Evolutionary conservation across 2,329 filamentous ascomycete genomes (phyloP), one percentile per base, ranked within the genome.

Genomic region (Penicillium sclerotiorum): DNA sequence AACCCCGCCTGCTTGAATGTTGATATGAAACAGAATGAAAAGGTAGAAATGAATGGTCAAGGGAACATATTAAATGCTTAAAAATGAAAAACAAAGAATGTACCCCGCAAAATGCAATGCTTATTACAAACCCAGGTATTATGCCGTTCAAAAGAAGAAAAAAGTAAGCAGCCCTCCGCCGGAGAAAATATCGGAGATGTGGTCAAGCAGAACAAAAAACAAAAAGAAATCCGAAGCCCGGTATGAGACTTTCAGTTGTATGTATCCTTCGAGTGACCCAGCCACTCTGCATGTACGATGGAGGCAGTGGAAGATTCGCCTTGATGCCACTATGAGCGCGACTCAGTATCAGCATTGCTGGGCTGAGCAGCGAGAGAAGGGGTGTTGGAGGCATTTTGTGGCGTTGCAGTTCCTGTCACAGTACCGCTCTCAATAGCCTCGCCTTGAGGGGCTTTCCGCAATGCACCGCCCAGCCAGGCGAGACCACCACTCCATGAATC

Each of bases 401-500:
- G 53, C 20, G 51, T 60, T 7, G 39, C 49, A 11, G 55, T 49
- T 23, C 36, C 53, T 41, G 53, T 47, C 18, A 47, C 48, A 13
- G 50, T 53, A 37, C 40, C 47, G 17, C 52, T 57, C 2, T 56
- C 50, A 11, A 41, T 40, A 11, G 18, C 22, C 30, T 47, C 45
- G 21, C 35, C 38, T 2, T 47, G 41, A 4, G 43, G 30, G 13
- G 33, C 35, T 38, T 54, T 64, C 27, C 65, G 60, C 12, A 72
- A 52, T 17, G 65, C 62, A 22, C 63, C 66, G 7, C 68, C 68
- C 8, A 72, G 53, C 69, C 69, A 72, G 8, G 68, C 63, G 13
- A 71, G 52, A 1, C 67, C 62, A 37, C 63, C 68, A 21, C 57
- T 65, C 67, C 66, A 67, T 2, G 69, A 71, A 52, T 72, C 69